These are phyloP conservation scores for Zymoseptoria brevis DNA, from an alignment of 2,329 filamentous ascomycete genomes.

Conservation along the genomic window DNA sequence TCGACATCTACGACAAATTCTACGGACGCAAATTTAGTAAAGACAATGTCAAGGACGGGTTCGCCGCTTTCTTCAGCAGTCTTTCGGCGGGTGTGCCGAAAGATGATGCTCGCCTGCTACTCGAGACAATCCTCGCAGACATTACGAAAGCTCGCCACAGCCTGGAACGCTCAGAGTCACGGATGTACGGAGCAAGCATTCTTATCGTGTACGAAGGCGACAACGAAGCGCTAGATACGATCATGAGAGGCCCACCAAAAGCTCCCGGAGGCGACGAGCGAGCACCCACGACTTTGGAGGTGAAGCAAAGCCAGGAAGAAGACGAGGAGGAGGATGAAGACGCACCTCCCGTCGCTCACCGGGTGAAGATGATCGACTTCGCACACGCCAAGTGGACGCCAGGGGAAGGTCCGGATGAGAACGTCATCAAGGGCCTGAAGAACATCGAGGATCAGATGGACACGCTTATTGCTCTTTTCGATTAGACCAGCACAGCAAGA, in stretches of 20 bases:
- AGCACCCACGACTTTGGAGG: constrained; percentile 27
- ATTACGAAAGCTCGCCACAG: constrained; percentile 42
- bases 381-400: constrained; percentile 82
- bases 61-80: constrained; percentile 48
- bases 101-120: constrained; percentile 31
- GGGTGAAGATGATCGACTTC: constrained; percentile 90
- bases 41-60: constrained; percentile 49
- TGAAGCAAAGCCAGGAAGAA: constrained; percentile 34
- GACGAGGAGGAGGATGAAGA: constrained; percentile 49
- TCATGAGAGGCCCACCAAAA: constrained; percentile 36
- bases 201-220: constrained; percentile 62
- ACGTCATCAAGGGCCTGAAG: constrained; percentile 64
- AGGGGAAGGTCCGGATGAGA: constrained; percentile 78
- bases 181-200: constrained; percentile 61
- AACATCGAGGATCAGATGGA: constrained; percentile 29
- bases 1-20: constrained; percentile 56
- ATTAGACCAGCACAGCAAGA: constrained; percentile 2
- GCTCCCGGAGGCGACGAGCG: constrained; percentile 16
- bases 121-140: constrained; percentile 35
- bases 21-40: constrained; percentile 54
- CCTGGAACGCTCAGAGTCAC: constrained; percentile 54
- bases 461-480: constrained; percentile 22
- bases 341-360: constrained; percentile 57
- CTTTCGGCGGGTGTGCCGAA: constrained; percentile 35
- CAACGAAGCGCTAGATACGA: constrained; percentile 43